Base-by-base conservation (phyloP, 768 basidiomycete genomes). In the Rhodocollybia butyracea region DNA sequence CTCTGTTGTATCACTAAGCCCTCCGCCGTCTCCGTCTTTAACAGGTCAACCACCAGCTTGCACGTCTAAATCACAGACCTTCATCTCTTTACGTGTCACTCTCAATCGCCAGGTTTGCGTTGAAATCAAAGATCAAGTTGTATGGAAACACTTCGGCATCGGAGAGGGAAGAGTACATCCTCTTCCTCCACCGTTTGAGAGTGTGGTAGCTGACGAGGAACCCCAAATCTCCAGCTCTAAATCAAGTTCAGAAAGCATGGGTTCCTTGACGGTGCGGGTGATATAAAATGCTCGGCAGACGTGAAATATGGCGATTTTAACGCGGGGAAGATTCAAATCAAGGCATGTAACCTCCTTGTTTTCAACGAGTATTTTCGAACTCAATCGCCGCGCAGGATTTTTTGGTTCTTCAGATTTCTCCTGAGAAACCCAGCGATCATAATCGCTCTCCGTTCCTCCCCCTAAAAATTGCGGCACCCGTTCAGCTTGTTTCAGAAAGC, bases 91-190 rank as follows among this genome's bases (percentile, higher is more conserved):
- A 26, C 34, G 10, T 3, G 48, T 50, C 34, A 34, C 48, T 8
- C 48, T 50, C 12, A 50, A 34, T 19, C 48, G 48, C 15, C 48
- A 50, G 19, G 48, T 50, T 5, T 39, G 48, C 10, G 48, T 50
- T 3, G 48, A 50, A 12, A 15, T 50, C 22, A 50, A 26, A 24
- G 34, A 50, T 22, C 48, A 50, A 24, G 22, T 24, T 22, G 48
- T 50, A 22, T 50, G 48, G 48, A 50, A 22, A 38, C 34, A 24
- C 22, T 50, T 50, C 32, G 34, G 24, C 21, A 50, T 50, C 15
- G 48, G 48, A 17, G 48, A 50, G 38, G 48, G 34, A 11, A 31
- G 34, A 38, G 48, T 50, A 4, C 34, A 50, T 26, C 48, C 34
- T 17, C 32, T 36, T 24, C 34, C 48, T 38, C 48, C 48, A 15